Conservation (phyloP, 2,329 filamentous ascomycete genomes). For the Lecanicillium sp. region DNA sequence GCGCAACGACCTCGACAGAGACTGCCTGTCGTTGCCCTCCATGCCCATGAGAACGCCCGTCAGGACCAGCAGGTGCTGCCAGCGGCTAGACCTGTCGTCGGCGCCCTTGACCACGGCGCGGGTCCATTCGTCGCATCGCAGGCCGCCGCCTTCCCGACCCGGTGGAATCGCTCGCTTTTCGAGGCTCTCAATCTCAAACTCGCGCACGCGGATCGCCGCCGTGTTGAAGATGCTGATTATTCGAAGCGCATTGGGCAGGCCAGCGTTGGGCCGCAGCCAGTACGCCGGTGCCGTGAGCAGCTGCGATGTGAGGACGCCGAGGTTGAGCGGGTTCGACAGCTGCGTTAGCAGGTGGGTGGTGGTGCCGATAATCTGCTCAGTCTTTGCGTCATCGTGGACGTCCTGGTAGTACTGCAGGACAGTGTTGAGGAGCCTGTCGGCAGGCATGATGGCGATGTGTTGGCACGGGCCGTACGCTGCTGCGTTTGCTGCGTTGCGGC, state of each 20-base stretch:
- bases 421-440: constrained; percentile 58
- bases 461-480: neutral
- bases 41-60: constrained; percentile 73
- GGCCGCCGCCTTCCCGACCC: constrained; percentile 29
- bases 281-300: constrained; percentile 64
- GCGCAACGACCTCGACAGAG: constrained; percentile 56
- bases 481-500: neutral
- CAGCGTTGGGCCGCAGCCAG: constrained; percentile 53
- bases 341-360: constrained; percentile 60
- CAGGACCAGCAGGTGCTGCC: constrained; percentile 78
- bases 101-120: constrained; percentile 49
- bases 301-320: constrained; percentile 65
- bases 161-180: constrained; percentile 17
- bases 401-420: constrained; percentile 55
- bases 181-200: constrained; percentile 33
- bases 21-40: constrained; percentile 53
- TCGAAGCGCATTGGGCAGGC: constrained; percentile 54
- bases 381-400: constrained; percentile 40
- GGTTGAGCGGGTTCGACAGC: constrained; percentile 67
- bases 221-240: constrained; percentile 67
- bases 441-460: constrained; percentile 48
- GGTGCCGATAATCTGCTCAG: constrained; percentile 54
- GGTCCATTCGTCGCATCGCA: constrained; percentile 46
- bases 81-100: constrained; percentile 55
- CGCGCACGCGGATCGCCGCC: constrained; percentile 48